Base-by-base conservation (phyloP, 768 basidiomycete species). In the Panaeolus cyanescens region DNA sequence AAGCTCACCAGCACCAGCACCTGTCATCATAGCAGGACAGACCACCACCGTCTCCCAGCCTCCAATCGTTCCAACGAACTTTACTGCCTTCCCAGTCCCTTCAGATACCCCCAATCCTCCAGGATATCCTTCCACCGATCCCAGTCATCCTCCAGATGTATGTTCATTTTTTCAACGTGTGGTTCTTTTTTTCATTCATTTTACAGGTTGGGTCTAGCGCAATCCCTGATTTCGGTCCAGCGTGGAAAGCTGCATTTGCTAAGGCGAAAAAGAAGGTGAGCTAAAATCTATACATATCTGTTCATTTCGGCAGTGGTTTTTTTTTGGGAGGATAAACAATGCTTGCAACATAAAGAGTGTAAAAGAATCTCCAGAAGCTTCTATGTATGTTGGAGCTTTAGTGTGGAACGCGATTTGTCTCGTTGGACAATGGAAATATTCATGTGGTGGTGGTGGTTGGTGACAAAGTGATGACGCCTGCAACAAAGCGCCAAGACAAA, bases 21-120 rank as follows among this genome's bases (percentile, higher is more conserved):
- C 40, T n/a, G 28, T 37, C n/a, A 40, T 50, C 9, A 50, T 50
- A 9, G 40, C 56, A 15, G 37, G 37, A 15, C 40, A 37, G 9
- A 58, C 56, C 25, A 58, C 40, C 30, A 32, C 40, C 37, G 10
- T 37, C 28, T 40, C 56, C 5, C 30, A 37, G 15, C 56, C 37
- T 22, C 59, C 62, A 15, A 59, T 55, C 40, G n/a, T 32, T 17
- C 6, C 54, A 34, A 58, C 59, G 19, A 10, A 58, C 40, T 89
- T 90, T 77, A 73, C 80, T 12, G 81, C 87, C 3, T 89, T 83
- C 77, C 87, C 89, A 1, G 78, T 83, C 13, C 87, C 90, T 15
- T 81, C 84, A 0, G 80, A 85, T 58, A 65, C 74, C 0, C 80
- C 90, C 6, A 72, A 85, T 55, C 78, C 83, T 0, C 81, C 81